Percentiles rank a stretch among this genome's conserved stretches.
These are phyloP conservation scores for Firmiana major DNA, from an alignment of 345 rosid species.

Conservation along the genomic window DNA sequence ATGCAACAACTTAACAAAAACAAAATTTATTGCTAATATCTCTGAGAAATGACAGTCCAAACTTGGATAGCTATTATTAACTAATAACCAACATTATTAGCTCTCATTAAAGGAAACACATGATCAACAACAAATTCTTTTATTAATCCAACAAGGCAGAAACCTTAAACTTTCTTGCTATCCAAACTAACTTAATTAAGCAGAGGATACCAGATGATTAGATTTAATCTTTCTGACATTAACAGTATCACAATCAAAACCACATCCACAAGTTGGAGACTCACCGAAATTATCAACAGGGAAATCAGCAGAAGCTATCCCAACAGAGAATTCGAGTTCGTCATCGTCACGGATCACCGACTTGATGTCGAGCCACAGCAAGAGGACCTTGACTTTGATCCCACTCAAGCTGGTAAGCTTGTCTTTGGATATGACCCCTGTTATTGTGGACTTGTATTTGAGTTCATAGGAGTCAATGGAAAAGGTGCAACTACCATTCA, in stretches of 20 bases:
- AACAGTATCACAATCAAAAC: slow-evolving; percentile 33
- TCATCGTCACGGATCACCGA: slow-evolving; percentile 34
- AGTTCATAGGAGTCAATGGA: slow-evolving; percentile 41
- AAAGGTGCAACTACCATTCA: slow-evolving; percentile 37
- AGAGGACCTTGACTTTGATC: slow-evolving; percentile 36
- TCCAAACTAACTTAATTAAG: neutral
- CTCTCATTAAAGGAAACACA: too few species aligned
- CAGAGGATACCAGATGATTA: slow-evolving; percentile 2
- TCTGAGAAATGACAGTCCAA: too few species aligned
- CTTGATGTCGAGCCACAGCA: slow-evolving; percentile 40
- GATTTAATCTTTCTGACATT: neutral
- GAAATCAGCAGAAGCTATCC: slow-evolving; percentile 42
- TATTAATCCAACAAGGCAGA: neutral
- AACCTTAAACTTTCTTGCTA: too few species aligned
- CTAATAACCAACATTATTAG: too few species aligned
- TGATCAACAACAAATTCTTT: neutral
- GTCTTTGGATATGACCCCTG: slow-evolving; percentile 34
- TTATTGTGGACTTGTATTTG: slow-evolving; percentile 39
- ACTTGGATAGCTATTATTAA: neutral
- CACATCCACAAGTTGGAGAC: slow-evolving; percentile 43
- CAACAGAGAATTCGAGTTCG: slow-evolving; percentile 43
- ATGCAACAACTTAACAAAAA: too few species aligned
- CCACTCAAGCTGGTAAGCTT: slow-evolving; percentile 39
- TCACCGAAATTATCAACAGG: slow-evolving; percentile 26
- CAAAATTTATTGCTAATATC: too few species aligned